Conservation (phyloP, 78 protist species). For the Planoprotostelium fungivorum region DNA sequence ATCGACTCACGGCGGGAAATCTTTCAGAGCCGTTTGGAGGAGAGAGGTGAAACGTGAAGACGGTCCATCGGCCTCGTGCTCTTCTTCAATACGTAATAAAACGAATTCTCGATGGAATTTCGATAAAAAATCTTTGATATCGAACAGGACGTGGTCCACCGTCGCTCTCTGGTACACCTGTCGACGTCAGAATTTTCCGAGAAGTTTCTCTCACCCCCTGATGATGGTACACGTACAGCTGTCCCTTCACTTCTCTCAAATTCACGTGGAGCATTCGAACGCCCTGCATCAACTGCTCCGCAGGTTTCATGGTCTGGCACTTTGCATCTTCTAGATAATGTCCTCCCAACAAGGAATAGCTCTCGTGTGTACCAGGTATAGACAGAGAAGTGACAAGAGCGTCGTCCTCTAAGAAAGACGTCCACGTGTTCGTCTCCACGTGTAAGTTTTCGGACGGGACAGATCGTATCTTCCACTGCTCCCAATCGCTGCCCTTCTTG, state of each 20-base stretch:
- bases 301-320: background rate
- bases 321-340: background rate
- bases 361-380: background rate
- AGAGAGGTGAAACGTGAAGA: background rate
- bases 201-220: background rate
- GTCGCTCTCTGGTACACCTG: background rate
- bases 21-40: background rate
- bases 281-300: background rate
- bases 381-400: background rate
- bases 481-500: background rate
- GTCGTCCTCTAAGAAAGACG: background rate
- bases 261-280: background rate
- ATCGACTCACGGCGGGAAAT: background rate
- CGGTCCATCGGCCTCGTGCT: background rate
- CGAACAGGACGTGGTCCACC: background rate
- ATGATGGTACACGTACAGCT: background rate
- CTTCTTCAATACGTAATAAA: background rate
- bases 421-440: background rate
- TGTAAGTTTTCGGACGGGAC: background rate
- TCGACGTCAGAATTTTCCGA: background rate
- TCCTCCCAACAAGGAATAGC: background rate
- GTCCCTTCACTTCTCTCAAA: background rate
- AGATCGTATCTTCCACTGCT: background rate
- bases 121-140: background rate
- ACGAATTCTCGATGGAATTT: background rate